Base-by-base conservation (phyloP, 2,329 filamentous ascomycete species). In the Cladophialophora carrionii region DNA sequence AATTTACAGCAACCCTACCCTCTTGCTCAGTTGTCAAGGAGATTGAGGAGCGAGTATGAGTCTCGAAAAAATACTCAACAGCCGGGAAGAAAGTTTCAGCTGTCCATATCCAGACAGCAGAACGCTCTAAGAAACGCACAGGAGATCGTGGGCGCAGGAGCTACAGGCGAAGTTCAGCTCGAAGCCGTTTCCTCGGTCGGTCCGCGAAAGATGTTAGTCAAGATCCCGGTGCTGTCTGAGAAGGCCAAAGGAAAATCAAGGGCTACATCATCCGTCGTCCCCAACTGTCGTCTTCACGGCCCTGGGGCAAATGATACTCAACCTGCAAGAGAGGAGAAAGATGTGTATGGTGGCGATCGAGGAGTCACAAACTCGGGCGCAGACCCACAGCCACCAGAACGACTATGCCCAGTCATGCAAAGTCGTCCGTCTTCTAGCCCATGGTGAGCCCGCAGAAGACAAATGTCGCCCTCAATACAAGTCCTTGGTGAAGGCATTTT, bases 1-100 rank as follows among this genome's bases (percentile, higher is more conserved):
- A 48, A 46, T 24, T 10, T 61, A 48, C 32, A 48, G 24, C 59
- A 61, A 55, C 57, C 57, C 5, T 2, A 3, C 20, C 20, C 26
- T n/a, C 57, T 61, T 2, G 20, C 32, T 26, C 20, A 20, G 24
- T 31, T 49, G 4, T 20, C 46, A 24, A 46, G 32, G 24, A 60
- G 34, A 8, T 31, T 60, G 14, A 53, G 20, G 24, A 12, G n/a
- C n/a, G 31, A 41, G 7, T 53, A n/a, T 22, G n/a, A 29, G 24
- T 43, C n/a, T 22, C 29, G 24, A 7, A 10, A 10, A 20, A 31
- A 12, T 8, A 43, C 37, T n/a, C 37, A 43, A 3, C 37, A 20
- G 5, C 34, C 5, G 14, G 34, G 14, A 17, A 41, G 17, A 12
- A 17, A 14, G 34, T 8, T 41, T 17, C 37, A 43, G 2, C 7